Evolutionary conservation across 768 basidiomycete genomes (phyloP).

Genomic region (Suillus subaureus): DNA sequence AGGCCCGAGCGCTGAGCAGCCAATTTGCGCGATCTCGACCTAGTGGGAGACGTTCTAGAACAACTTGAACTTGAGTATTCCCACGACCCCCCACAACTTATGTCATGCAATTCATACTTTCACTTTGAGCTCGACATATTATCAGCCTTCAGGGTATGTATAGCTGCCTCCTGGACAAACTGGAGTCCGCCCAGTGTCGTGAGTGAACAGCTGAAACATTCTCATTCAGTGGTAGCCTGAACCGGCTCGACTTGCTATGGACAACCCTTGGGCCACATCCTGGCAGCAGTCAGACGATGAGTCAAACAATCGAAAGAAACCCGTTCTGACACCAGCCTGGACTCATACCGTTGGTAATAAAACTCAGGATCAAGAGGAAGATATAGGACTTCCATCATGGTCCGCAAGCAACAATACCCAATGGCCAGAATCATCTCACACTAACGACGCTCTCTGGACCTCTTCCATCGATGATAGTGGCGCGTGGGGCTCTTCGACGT

Average conservation of each 20-base stretch:
- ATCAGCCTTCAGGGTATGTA: neutral
- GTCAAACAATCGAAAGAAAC: constrained; percentile 3
- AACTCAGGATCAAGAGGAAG: constrained; percentile 47
- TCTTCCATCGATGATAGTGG: constrained; percentile 5
- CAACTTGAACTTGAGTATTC: neutral
- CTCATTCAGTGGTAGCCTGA: neutral
- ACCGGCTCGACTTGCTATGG: constrained; percentile 45
- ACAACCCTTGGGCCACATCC: constrained; percentile 76
- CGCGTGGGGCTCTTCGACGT: constrained; percentile 17
- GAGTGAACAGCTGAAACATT: neutral
- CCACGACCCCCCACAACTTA: neutral
- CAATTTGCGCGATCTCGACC: too few species aligned
- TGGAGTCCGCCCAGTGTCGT: neutral
- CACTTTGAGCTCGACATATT: neutral
- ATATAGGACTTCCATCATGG: constrained; percentile 62
- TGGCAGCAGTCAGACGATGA: constrained; percentile 56
- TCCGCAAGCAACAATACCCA: constrained; percentile 42
- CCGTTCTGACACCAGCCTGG: constrained; percentile 10
- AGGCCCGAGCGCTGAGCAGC: too few species aligned
- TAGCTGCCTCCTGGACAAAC: neutral
- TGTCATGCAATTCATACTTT: neutral
- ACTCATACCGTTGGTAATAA: constrained; percentile 13
- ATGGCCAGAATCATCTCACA: constrained; percentile 52
- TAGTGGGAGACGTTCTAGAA: neutral
- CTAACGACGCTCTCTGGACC: constrained; percentile 46